phyloP scores from a whole-genome alignment of 176 grass and related monocot genomes.

The Aechmea fasciata region DNA sequence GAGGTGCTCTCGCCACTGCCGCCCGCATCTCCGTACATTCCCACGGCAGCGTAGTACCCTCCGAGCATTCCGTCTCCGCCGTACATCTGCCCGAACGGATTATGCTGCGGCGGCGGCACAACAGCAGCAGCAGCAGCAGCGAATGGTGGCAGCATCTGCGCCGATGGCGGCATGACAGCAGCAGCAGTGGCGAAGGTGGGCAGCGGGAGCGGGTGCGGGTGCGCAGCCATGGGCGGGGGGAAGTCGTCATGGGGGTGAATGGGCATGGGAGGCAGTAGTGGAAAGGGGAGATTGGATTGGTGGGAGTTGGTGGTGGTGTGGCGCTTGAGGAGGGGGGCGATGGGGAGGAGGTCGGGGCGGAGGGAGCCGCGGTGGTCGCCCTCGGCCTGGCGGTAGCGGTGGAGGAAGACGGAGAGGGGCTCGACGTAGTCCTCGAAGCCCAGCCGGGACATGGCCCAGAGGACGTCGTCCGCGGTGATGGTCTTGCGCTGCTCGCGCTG shows the following conservation, averaged over 20 bases:
- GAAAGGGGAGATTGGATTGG: background rate
- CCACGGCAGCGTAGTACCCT: too few species aligned
- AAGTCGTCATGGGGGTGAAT: background rate
- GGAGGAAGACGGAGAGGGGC: slow-evolving; percentile 31
- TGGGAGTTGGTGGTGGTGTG: background rate
- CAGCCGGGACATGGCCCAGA: slow-evolving; percentile 58
- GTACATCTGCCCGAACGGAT: too few species aligned
- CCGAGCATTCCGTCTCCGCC: too few species aligned
- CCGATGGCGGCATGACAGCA: too few species aligned
- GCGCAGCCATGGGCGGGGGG: too few species aligned
- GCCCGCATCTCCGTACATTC: too few species aligned
- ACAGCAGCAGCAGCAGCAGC: too few species aligned
- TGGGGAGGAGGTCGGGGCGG: background rate
- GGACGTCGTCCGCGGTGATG: slow-evolving; percentile 59
- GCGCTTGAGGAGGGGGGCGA: slow-evolving; percentile 1
- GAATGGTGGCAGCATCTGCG: too few species aligned
- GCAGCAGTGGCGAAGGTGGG: too few species aligned
- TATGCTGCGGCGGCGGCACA: too few species aligned
- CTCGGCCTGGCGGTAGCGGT: slow-evolving; percentile 35
- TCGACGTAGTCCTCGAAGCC: slow-evolving; percentile 60
- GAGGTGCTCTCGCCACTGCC: too few species aligned
- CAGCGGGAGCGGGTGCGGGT: too few species aligned
- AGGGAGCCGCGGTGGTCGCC: slow-evolving; percentile 8
- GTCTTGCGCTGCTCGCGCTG: slow-evolving; percentile 69
- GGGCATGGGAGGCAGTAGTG: background rate